Percentiles rank a stretch among this genome's conserved stretches.
phyloP scores from a whole-genome alignment of 1,284 basidiomycete genomes.

The Termitomyces sp. region DNA sequence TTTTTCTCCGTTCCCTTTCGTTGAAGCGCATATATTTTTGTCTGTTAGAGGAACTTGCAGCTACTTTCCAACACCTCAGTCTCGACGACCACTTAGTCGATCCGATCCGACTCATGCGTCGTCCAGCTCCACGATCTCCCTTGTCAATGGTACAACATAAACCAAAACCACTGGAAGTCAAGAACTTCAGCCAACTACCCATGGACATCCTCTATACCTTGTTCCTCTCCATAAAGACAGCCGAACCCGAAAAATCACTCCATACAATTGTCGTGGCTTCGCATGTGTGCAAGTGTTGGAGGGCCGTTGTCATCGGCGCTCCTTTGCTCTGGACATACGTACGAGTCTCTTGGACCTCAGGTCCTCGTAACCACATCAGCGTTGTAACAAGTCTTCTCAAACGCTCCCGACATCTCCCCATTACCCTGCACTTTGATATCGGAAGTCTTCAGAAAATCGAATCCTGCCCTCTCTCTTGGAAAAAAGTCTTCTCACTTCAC shows the following conservation, averaged over 20 bases:
- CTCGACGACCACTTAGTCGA: not conserved
- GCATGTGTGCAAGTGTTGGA: conserved; percentile 17
- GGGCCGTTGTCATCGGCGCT: conserved; percentile 10
- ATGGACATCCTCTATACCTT: conserved; percentile 15
- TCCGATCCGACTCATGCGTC: not conserved
- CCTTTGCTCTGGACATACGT: conserved; percentile 18
- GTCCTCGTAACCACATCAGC: conserved; percentile 2
- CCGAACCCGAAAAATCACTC: conserved; percentile 9
- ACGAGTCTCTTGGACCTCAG: conserved; percentile 6
- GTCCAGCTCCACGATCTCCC: not conserved
- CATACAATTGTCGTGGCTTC: conserved; percentile 9
- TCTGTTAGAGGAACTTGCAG: not conserved
- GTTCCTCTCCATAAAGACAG: conserved; percentile 6
- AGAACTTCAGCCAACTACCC: conserved; percentile 6
- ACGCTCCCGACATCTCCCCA: conserved; percentile 10
- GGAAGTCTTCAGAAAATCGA: not conserved
- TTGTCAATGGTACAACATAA: not conserved
- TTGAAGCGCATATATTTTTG: not conserved
- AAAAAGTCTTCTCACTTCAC: conserved; percentile 1
- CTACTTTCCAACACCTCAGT: not conserved
- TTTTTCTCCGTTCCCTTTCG: not conserved
- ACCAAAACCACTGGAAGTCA: not conserved
- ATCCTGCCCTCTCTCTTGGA: not conserved
- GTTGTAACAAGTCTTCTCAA: conserved; percentile 8
- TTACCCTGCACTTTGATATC: conserved; percentile 12